These are phyloP conservation scores for Monilinia laxa DNA, from an alignment of 2,329 filamentous ascomycete species.

Conservation along the genomic window DNA sequence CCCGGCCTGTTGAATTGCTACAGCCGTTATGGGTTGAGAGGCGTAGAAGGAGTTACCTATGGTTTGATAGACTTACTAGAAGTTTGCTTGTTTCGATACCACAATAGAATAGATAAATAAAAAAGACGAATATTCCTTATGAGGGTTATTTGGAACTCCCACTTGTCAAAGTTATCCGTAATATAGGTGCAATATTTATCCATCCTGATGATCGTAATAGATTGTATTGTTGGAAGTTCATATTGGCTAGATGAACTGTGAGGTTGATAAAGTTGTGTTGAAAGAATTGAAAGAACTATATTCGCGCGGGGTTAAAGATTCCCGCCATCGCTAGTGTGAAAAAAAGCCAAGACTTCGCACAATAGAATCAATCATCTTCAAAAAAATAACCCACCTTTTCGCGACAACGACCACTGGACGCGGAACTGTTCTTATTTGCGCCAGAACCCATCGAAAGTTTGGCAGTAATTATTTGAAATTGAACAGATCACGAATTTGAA, in stretches of 20 bases:
- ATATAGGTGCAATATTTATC: background rate
- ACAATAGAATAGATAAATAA: constrained; percentile 18
- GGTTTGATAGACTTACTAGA: constrained; percentile 17
- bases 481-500: constrained; percentile 10
- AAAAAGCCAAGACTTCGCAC: constrained; percentile 25
- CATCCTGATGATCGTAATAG: background rate
- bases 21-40: background rate
- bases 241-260: background rate
- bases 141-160: background rate
- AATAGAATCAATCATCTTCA: constrained; percentile 24
- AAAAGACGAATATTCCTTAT: constrained; percentile 17
- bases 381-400: constrained; percentile 23
- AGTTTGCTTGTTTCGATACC: constrained; percentile 16
- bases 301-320: constrained; percentile 22
- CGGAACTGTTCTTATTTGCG: constrained; percentile 16
- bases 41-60: constrained; percentile 16
- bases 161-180: background rate
- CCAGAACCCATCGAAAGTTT: constrained; percentile 11
- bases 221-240: background rate
- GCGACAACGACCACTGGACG: constrained; percentile 22
- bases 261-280: background rate
- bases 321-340: constrained; percentile 13
- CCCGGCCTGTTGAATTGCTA: background rate
- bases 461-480: constrained; percentile 1
- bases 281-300: background rate